phyloP scores from a whole-genome alignment of 306 rosid genomes.

The Sophora flavescens region DNA sequence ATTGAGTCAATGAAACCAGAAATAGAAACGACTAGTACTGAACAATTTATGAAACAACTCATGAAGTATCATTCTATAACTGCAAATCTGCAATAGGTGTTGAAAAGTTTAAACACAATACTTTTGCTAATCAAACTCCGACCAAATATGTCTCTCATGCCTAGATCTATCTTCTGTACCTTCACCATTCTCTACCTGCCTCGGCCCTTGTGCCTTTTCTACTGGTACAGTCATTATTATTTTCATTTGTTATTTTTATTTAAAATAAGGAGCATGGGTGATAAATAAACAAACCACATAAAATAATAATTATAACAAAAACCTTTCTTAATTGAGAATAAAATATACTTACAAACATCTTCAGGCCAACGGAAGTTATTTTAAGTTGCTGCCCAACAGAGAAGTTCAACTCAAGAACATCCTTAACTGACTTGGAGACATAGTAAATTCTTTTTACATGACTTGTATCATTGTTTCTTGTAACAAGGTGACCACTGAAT shows the following conservation, averaged over 20 bases:
- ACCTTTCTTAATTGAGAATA: constrained; percentile 30
- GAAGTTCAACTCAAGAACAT: constrained; percentile 89
- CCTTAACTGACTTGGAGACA: constrained; percentile 83
- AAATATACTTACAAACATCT: constrained; percentile 92
- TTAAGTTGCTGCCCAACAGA: constrained; percentile 92
- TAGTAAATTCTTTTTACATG: constrained; percentile 94
- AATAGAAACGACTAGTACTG: background rate
- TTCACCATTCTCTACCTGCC: background rate
- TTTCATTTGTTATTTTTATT: background rate
- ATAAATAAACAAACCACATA: constrained; percentile 30
- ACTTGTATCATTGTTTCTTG: constrained; percentile 79
- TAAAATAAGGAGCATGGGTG: background rate
- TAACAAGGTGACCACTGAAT: constrained; percentile 78
- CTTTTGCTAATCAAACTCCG: constrained; percentile 21
- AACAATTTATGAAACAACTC: constrained; percentile 19
- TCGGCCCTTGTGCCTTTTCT: background rate
- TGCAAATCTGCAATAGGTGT: background rate
- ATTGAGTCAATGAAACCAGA: constrained; percentile 13
- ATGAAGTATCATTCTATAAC: constrained; percentile 1
- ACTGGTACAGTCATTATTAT: constrained; percentile 4
- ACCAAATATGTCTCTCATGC: constrained; percentile 12
- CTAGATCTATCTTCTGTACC: background rate
- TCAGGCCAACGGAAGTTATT: constrained; percentile 91
- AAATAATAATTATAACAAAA: constrained; percentile 20
- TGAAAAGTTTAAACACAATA: background rate